Base-by-base conservation (phyloP, 139 green algal genomes). In the Tetradesmus obliquus region DNA sequence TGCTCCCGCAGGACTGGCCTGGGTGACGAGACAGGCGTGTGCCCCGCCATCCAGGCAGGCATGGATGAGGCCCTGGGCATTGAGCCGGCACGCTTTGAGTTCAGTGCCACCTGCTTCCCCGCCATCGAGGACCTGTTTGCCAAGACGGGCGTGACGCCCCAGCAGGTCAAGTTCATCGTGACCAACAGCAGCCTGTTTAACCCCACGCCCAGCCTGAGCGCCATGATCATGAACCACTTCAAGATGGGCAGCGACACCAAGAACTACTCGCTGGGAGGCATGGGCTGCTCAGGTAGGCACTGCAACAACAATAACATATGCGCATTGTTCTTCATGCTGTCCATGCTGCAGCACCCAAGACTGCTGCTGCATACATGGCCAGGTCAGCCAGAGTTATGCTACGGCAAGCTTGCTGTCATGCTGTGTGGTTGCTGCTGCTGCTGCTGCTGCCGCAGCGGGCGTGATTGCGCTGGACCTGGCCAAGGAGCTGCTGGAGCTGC, bases 171-270 rank as follows among this genome's bases (percentile, higher is more conserved):
- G 92, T 97, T 99, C 86, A 92, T 99, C 51, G 94, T 99, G 54
- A 96, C 99, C 22, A 99, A 99, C 95, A 99, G 98, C 96, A 96
- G 89, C 53, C 94, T 99, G 55, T 99, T 99, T 96, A 99, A 98
- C 95, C 98, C 98, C 32, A 99, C 98, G 1, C 98, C 98, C 79
- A 98, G 96, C 20, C 95, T 99, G 24, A 94, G 94, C 6, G 97
- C 98, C 55, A 99, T 99, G 97, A 96, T 99, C 69, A 97, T 99
- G 84, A 92, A 92, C 66, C 89, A 88, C 82, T 92, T 92, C 89
- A 92, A 83, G 93, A 98, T 99, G 97, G 94, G 96, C 71, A 95
- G 90, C 90, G 97, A 97, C 95, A 96, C 98, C 55, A 94, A 97
- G 12, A 96, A 95, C 2, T 99, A 99, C 97, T 99, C 98, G 92